A percentile compares a stretch with the other conserved stretches of the same genome.
Conservation (phyloP, 352 stramenopile genomes). For the Phytophthora pini region DNA sequence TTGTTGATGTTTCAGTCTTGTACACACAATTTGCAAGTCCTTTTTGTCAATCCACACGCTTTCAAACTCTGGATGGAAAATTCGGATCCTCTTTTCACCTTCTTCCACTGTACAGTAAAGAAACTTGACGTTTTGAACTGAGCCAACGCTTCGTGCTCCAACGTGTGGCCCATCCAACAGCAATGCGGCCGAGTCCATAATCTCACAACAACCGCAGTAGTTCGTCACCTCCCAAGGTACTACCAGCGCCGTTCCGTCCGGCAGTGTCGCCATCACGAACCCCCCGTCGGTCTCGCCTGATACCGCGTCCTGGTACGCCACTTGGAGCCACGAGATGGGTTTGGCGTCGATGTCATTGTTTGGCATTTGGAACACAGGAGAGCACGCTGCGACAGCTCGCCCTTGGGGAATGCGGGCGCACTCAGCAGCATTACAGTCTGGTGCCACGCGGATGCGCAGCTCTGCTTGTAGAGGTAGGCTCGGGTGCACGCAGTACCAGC, state of each 20-base stretch:
- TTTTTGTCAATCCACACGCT: constrained; percentile 63
- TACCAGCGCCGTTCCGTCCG: constrained; percentile 51
- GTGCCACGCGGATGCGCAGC: constrained; percentile 68
- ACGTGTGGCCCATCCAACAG: constrained; percentile 48
- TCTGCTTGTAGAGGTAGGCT: constrained; percentile 59
- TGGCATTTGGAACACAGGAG: constrained; percentile 43
- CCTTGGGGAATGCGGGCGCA: constrained; percentile 58
- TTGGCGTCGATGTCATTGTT: constrained; percentile 11
- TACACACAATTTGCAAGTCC: constrained; percentile 55
- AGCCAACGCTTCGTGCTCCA: constrained; percentile 38
- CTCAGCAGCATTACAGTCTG: constrained; percentile 50
- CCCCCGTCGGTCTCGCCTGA: constrained; percentile 39
- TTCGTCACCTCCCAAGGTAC: constrained; percentile 58
- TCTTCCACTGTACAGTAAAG: constrained; percentile 57
- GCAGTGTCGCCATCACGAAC: constrained; percentile 63
- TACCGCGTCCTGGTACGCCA: constrained; percentile 43
- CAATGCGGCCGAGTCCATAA: constrained; percentile 38
- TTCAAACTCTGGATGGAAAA: constrained; percentile 55
- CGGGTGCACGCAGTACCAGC: constrained; percentile 74
- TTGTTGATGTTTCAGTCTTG: constrained; percentile 44
- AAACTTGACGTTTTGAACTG: constrained; percentile 42
- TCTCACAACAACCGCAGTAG: constrained; percentile 53
- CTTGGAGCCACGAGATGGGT: constrained; percentile 60
- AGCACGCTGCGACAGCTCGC: constrained; percentile 46
- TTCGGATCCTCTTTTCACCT: constrained; percentile 28